phyloP scores from a whole-genome alignment of 805 yeast species.

The Saturnispora ahearnii region DNA sequence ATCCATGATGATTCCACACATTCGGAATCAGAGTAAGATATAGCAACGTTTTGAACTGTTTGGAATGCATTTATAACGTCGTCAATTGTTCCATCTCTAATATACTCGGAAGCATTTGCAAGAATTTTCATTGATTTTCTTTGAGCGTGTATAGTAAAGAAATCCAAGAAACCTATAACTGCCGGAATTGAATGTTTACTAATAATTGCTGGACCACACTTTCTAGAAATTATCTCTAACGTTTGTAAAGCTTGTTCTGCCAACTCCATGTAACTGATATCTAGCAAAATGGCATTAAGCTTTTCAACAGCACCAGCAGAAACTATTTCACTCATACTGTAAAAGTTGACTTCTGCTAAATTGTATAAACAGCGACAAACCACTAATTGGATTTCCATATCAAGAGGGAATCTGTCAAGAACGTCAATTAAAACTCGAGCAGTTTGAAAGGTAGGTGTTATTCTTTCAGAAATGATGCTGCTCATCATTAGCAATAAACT shows the following conservation, averaged over 20 bases:
- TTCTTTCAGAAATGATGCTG: constrained; percentile 51
- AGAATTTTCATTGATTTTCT: constrained; percentile 67
- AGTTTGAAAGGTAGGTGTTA: constrained; percentile 51
- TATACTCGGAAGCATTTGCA: constrained; percentile 53
- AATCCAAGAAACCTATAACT: constrained; percentile 69
- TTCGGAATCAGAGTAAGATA: constrained; percentile 45
- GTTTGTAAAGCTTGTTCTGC: constrained; percentile 87
- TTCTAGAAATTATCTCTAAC: constrained; percentile 54
- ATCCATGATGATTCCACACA: constrained; percentile 60
- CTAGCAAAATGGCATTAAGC: constrained; percentile 55
- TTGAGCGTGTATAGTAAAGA: constrained; percentile 84
- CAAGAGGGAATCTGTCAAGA: constrained; percentile 50
- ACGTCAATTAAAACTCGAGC: constrained; percentile 47
- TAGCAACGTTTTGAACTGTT: constrained; percentile 45
- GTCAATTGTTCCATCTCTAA: constrained; percentile 36
- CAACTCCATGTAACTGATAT: constrained; percentile 76
- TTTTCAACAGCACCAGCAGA: constrained; percentile 57
- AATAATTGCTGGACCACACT: constrained; percentile 43
- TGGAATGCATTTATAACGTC: constrained; percentile 51
- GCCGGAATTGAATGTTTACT: constrained; percentile 53
- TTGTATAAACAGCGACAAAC: constrained; percentile 81
- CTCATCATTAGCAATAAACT: constrained; percentile 58
- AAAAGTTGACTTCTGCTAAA: constrained; percentile 63
- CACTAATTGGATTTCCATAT: constrained; percentile 71
- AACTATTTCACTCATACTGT: constrained; percentile 53